Conservation (phyloP, 495 filamentous ascomycete species). For the Neohortaea acidophila region DNA sequence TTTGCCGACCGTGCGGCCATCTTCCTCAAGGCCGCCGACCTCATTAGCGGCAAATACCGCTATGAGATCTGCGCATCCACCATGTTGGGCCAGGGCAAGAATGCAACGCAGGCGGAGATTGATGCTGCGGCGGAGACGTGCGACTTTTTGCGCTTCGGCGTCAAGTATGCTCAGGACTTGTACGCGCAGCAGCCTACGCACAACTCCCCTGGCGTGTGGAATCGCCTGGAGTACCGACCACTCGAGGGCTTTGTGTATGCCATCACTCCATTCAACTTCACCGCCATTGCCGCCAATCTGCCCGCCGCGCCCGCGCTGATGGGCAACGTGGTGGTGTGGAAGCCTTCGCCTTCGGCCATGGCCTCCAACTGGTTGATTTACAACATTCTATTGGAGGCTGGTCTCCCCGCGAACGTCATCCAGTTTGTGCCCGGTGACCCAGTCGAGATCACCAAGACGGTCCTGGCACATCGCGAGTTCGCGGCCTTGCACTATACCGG, state of each 20-base stretch:
- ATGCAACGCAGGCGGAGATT: slow-evolving; percentile 92
- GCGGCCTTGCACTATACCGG: slow-evolving; percentile 31
- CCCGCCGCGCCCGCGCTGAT: slow-evolving; percentile 29
- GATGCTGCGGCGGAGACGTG: slow-evolving; percentile 82
- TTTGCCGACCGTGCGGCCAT: slow-evolving; percentile 85
- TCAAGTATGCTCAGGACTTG: slow-evolving; percentile 29
- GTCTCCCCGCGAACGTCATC: slow-evolving; percentile 30
- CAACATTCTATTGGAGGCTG: slow-evolving; percentile 29
- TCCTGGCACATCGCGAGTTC: slow-evolving; percentile 26
- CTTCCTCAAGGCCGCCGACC: slow-evolving; percentile 84
- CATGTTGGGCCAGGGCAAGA: slow-evolving; percentile 90
- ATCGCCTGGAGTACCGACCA: slow-evolving; percentile 30
- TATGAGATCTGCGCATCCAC: slow-evolving; percentile 88
- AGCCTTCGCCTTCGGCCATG: slow-evolving; percentile 27
- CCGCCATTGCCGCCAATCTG: slow-evolving; percentile 30
- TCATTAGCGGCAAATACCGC: slow-evolving; percentile 77
- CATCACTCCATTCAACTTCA: slow-evolving; percentile 33
- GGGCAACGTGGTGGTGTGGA: slow-evolving; percentile 33
- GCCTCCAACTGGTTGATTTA: slow-evolving; percentile 30
- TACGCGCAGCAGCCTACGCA: slow-evolving; percentile 28
- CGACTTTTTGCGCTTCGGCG: slow-evolving; percentile 62
- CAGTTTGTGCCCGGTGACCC: slow-evolving; percentile 31
- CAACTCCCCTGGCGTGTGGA: slow-evolving; percentile 29
- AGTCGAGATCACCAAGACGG: slow-evolving; percentile 26
- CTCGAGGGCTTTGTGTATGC: slow-evolving; percentile 33